phyloP scores from a whole-genome alignment of 2,329 filamentous ascomycete genomes.

The Aaosphaeria pasadenensis region DNA sequence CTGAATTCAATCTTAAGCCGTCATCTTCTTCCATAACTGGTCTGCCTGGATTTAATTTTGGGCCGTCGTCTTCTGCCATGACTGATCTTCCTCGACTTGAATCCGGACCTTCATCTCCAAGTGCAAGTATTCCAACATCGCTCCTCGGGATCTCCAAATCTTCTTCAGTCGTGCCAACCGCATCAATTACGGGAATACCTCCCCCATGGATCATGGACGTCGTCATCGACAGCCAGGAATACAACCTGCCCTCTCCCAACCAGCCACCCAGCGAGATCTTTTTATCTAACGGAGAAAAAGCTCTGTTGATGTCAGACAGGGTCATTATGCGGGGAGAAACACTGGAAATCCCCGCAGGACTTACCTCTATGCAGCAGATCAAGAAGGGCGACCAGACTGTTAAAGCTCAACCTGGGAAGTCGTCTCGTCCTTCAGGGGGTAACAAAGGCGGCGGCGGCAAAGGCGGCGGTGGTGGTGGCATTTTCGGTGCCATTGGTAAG shows the following conservation, averaged over 20 bases:
- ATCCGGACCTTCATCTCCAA: background rate
- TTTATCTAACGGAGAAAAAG: background rate
- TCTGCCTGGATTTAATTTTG: too few relatives aligned
- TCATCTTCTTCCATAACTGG: too few relatives aligned
- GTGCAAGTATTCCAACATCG: background rate
- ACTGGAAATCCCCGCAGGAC: background rate
- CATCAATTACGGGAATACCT: background rate
- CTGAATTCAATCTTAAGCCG: too few relatives aligned
- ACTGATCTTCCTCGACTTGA: background rate
- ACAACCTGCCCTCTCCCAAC: background rate
- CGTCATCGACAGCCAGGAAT: background rate
- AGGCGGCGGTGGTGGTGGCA: background rate
- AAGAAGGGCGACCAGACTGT: background rate
- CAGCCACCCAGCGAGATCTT: background rate
- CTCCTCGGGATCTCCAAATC: background rate
- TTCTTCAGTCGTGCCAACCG: background rate
- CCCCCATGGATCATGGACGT: background rate
- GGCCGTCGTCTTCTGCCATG: background rate
- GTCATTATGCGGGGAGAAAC: background rate
- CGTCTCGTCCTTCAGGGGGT: background rate
- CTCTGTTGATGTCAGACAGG: background rate
- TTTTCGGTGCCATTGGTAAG: background rate
- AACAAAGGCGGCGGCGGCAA: too few relatives aligned
- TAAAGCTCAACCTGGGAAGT: background rate
- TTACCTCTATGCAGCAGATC: background rate